Conservation (phyloP, 805 yeast genomes). For the Hanseniaspora hatyaiensis region DNA sequence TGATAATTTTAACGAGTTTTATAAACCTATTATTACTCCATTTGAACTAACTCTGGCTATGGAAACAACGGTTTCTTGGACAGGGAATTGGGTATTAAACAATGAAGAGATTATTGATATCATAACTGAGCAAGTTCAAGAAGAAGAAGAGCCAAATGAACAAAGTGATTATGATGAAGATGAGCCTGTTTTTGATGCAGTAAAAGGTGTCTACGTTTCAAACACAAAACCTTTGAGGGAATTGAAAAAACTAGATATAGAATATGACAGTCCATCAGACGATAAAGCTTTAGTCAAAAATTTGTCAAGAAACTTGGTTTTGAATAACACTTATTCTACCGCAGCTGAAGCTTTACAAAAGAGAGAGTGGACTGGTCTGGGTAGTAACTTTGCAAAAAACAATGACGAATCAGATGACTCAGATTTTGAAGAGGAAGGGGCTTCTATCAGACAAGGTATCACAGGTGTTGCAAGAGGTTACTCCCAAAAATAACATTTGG, state of each 20-base stretch:
- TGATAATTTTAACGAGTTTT: constrained; percentile 68
- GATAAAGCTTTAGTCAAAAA: constrained; percentile 41
- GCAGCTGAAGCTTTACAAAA: constrained; percentile 67
- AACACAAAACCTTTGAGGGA: constrained; percentile 68
- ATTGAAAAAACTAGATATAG: constrained; percentile 52
- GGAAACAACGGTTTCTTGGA: constrained; percentile 68
- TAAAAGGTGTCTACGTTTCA: constrained; percentile 63
- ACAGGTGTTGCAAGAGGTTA: constrained; percentile 88
- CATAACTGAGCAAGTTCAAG: constrained; percentile 29
- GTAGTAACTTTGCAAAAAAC: constrained; percentile 53
- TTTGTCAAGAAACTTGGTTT: constrained; percentile 47
- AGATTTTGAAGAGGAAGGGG: constrained; percentile 47
- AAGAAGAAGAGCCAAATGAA: constrained; percentile 21
- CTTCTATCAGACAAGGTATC: constrained; percentile 69
- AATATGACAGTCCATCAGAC: constrained; percentile 28
- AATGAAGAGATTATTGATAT: constrained; percentile 44
- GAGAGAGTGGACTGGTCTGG: constrained; percentile 80
- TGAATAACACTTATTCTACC: constrained; percentile 74
- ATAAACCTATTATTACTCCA: constrained; percentile 86
- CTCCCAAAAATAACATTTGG: constrained; percentile 6
- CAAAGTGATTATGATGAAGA: constrained; percentile 32
- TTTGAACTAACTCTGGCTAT: constrained; percentile 79
- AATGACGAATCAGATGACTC: constrained; percentile 32
- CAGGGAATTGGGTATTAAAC: constrained; percentile 85
- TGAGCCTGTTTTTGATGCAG: constrained; percentile 79